Conservation (phyloP, 441 rosid species). For the Flueggea neowawraea region DNA sequence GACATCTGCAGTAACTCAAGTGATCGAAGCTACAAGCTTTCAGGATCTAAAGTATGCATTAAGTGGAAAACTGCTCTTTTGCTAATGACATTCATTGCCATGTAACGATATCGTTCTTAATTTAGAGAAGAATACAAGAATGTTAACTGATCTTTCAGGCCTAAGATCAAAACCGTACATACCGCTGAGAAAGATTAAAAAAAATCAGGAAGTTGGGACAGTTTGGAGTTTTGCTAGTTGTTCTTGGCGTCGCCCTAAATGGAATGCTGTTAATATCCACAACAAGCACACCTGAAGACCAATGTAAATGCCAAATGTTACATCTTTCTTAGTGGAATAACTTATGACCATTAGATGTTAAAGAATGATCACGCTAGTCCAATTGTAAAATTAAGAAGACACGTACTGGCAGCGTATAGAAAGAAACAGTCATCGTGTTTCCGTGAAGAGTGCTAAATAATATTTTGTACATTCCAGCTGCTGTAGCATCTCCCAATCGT, state of each 20-base stretch:
- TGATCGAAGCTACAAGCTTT: too few relatives aligned
- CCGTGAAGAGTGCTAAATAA: slow-evolving; percentile 68
- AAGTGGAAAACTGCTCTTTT: too few relatives aligned
- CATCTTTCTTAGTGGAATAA: not conserved
- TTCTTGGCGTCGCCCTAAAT: slow-evolving; percentile 72
- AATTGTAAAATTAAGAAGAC: not conserved
- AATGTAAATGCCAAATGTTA: slow-evolving; percentile 2
- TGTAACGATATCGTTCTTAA: not conserved
- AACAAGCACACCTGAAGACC: slow-evolving; percentile 53
- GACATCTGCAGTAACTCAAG: too few relatives aligned
- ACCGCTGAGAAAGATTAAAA: not conserved
- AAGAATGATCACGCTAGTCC: too few relatives aligned
- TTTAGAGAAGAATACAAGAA: not conserved
- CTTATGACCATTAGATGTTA: not conserved
- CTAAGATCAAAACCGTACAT: not conserved
- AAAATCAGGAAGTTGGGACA: slow-evolving; percentile 27
- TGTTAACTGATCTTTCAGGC: not conserved
- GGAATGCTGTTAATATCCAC: slow-evolving; percentile 78
- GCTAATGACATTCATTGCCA: too few relatives aligned
- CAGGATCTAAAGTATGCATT: too few relatives aligned
- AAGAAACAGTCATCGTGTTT: slow-evolving; percentile 62
- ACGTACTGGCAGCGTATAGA: slow-evolving; percentile 82
- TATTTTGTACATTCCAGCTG: slow-evolving; percentile 84
- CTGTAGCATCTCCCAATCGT: slow-evolving; percentile 96
- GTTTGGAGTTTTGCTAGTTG: slow-evolving; percentile 61